Evolutionary conservation across 345 rosid species (phyloP).

Genomic region (Arabidopsis arenosa): DNA sequence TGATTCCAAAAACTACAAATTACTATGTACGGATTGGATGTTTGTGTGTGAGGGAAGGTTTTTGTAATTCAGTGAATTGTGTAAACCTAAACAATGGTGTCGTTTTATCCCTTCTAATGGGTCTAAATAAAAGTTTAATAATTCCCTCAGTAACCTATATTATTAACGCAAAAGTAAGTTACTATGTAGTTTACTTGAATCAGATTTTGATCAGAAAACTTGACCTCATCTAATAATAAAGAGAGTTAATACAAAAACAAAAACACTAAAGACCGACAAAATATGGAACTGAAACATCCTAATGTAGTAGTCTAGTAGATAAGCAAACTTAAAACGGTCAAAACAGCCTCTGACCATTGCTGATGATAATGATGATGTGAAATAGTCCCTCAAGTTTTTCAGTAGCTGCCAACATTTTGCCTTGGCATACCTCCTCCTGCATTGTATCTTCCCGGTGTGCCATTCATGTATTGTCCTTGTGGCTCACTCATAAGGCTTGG

Average conservation of each 20-base stretch:
- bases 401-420: constrained; percentile 60
- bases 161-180: neutral
- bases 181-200: neutral
- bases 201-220: neutral
- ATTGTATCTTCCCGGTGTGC: constrained; percentile 49
- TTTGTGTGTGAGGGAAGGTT: constrained; percentile 12
- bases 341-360: constrained; percentile 22
- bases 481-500: constrained; percentile 70
- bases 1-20: constrained; percentile 4
- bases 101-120: constrained; percentile 19
- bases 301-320: neutral
- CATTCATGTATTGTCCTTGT: constrained; percentile 51
- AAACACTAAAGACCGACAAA: neutral
- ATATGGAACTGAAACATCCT: neutral
- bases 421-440: constrained; percentile 50
- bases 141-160: neutral
- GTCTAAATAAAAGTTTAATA: constrained; percentile 38
- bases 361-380: neutral
- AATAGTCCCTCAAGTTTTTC: constrained; percentile 7
- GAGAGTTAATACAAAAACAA: neutral
- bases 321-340: constrained; percentile 16
- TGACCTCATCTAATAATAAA: neutral
- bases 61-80: constrained; percentile 34
- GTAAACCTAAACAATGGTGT: constrained; percentile 26
- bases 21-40: constrained; percentile 19